Base-by-base conservation (phyloP, 805 yeast species). In the Yarrowia sp. region DNA sequence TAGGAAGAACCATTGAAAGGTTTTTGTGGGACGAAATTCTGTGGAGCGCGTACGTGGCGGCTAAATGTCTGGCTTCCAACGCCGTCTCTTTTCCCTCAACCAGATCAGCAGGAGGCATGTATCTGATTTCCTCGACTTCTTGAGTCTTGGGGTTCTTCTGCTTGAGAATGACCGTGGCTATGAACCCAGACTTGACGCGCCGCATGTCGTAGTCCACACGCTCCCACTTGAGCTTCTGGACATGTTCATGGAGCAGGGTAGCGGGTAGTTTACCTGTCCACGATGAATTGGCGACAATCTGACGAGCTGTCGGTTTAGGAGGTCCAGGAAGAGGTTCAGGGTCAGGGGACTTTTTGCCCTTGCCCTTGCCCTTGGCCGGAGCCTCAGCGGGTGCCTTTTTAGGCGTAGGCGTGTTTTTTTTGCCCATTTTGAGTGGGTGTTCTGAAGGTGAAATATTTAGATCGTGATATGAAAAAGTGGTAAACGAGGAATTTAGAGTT, bases 181-280 rank as follows among this genome's bases (percentile, higher is more conserved):
- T 75, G 75, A 87, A 83, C 0, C 96, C 96, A 55, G 78, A 75
- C 34, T 79, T 81, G 20, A 79, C 79, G 4, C 77, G 77, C 70
- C 79, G 81, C 90, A 89, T 87, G 60, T 90, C 93, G 72, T 91
- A 91, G 24, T 84, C 87, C 3, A 91, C 96, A 71, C 88, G 88
- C 69, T 87, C 89, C 99, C 99, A 94, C 77, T 92, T 91, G 69
- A 85, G 86, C 75, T 88, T 90, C 76, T 91, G 97, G 70, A 95
- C 90, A 71, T 87, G 88, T 74, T 94, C 99, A 73, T 91, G 91
- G 5, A 94, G 82, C 17, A 94, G 77, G 0, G 95, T 87, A 2
- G 90, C 92, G 0, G 99, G 98, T 15, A 94, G 80, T 73, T 94
- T 94, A 0, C 99, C 99, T 0, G 97, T 92, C 97, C 97, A 92